Percentiles rank a stretch among this genome's conserved stretches.
phyloP scores from a whole-genome alignment of 345 rosid species.

The Eucalyptus leucophloia region DNA sequence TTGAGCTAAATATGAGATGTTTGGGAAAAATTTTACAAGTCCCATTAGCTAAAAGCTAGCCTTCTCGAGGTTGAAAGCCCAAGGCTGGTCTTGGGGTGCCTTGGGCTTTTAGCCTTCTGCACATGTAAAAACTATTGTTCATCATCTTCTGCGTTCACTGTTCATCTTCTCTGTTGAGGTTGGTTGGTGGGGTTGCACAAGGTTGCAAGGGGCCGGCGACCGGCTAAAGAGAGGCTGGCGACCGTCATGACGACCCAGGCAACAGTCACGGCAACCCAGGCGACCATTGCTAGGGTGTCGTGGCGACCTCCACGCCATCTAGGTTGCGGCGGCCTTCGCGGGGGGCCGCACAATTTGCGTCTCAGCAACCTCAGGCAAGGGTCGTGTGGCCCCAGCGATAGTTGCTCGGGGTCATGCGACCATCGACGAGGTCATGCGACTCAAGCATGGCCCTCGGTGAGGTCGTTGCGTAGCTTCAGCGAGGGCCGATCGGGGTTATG shows the following conservation, averaged over 20 bases:
- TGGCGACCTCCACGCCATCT: too few species aligned
- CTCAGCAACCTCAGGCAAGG: rapidly evolving
- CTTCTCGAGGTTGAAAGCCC: too few species aligned
- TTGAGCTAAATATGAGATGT: too few species aligned
- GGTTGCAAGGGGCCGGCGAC: rapidly evolving
- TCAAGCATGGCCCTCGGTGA: rapidly evolving
- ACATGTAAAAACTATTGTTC: too few species aligned
- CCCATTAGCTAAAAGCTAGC: too few species aligned
- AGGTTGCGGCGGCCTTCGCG: rapidly evolving
- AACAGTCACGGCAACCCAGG: rapidly evolving
- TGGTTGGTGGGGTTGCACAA: too few species aligned
- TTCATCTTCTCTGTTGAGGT: too few species aligned
- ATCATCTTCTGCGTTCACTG: rapidly evolving
- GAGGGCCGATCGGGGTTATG: rapidly evolving
- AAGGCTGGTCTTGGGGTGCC: too few species aligned
- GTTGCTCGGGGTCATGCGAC: too few species aligned
- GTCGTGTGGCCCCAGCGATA: rapidly evolving
- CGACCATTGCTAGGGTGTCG: rapidly evolving
- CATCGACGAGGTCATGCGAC: rapidly evolving
- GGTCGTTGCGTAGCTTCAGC: rapidly evolving
- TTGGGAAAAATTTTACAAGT: too few species aligned
- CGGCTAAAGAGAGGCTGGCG: rapidly evolving
- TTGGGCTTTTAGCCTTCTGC: too few species aligned
- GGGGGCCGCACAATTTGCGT: too few species aligned
- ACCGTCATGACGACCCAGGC: rapidly evolving